Percentiles rank a stretch among this genome's conserved stretches.
Conservation (phyloP, 140 eudicot species). For the Cichorium intybus region DNA sequence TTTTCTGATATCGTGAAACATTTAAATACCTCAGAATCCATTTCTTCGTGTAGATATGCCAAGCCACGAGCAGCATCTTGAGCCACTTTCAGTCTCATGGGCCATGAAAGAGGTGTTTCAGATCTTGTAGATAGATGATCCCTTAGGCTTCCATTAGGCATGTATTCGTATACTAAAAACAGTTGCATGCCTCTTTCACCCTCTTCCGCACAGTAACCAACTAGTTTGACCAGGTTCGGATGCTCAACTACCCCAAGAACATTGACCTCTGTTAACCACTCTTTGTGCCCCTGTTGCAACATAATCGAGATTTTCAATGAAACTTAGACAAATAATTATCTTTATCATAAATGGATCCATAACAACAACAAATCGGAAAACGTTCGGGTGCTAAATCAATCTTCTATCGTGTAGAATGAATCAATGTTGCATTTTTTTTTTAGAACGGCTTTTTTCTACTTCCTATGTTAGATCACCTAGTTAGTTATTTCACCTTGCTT, state of each 20-base stretch:
- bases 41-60: constrained; percentile 61
- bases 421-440: too few relatives aligned
- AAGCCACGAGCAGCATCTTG: constrained; percentile 67
- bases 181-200: constrained; percentile 58
- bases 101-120: constrained; percentile 53
- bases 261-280: constrained; percentile 75
- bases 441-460: too few relatives aligned
- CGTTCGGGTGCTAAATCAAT: too few relatives aligned
- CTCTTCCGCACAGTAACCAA: constrained; percentile 69
- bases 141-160: constrained; percentile 55
- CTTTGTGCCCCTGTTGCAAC: constrained; percentile 54
- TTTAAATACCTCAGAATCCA: constrained; percentile 45
- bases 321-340: too few relatives aligned
- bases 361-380: too few relatives aligned
- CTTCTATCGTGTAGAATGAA: too few relatives aligned
- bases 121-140: constrained; percentile 47
- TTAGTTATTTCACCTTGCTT: too few relatives aligned
- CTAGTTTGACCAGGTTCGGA: constrained; percentile 63
- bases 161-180: constrained; percentile 59
- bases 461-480: too few relatives aligned
- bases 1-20: not conserved
- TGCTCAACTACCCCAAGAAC: constrained; percentile 67
- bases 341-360: too few relatives aligned
- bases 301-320: not conserved
- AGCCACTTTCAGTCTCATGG: constrained; percentile 52